Evolutionary conservation across 140 eudicot species (phyloP), one percentile per base, ranked within the genome.

Genomic region (Flaveria floridana): DNA sequence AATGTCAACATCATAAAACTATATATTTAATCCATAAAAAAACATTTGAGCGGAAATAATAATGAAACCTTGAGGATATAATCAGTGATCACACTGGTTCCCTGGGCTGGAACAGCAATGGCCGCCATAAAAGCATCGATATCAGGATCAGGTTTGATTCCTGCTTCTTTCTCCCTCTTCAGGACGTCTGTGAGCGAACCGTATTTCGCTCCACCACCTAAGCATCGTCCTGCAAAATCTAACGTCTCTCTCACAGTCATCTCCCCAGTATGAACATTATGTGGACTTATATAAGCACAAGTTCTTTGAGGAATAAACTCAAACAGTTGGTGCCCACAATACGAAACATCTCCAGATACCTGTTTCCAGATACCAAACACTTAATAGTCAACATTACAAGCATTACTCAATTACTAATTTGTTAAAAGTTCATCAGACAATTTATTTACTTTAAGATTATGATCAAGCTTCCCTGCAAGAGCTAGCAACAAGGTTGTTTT

Each of bases 181-280:
- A 81, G 51, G 39, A 83, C 55, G 20, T 80, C 78, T 2, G 80
- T 70, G 1, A 80, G 78, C 42, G 79, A 34, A 7, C 55, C 16
- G 21, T 78, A 70, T 68, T 85, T 80, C n/a, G 78, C 62, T 3
- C 87, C 85, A 15, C 76, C 25, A 30, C 90, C 90, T 77, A 83
- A 78, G 13, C 87, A 83, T 6, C 88, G 51, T 13, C 82, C 84
- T 15, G 90, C 67, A 78, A 86, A 86, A 28, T 86, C 86, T 30
- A 86, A 62, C 1, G 90, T 86, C 81, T 86, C 90, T 71, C 86
- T 59, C 9, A 86, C 90, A 0, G 90, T 86, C 90, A 86, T 83
- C 83, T 86, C 90, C 0, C 87, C 86, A 0, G 67, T 46, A 50
- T 83, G 88, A 53, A 83, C 79, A 69, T 72, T 84, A 75, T 86